These are phyloP conservation scores for Trichoderma asperellum DNA, from an alignment of 2,329 filamentous ascomycete genomes.

Conservation along the genomic window DNA sequence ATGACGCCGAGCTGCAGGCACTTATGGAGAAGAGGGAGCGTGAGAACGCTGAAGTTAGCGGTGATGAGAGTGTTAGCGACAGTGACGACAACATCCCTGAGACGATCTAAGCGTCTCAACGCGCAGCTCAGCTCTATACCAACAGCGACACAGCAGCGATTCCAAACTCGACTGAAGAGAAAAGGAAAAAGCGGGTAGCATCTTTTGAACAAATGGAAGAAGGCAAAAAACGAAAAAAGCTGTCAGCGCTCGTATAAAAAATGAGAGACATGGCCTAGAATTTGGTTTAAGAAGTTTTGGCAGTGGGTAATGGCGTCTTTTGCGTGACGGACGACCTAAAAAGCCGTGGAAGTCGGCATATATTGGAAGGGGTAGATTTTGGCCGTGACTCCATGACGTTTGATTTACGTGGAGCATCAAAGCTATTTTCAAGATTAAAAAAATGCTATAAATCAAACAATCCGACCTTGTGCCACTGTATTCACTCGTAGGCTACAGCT, in stretches of 20 bases:
- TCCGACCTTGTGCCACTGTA: not conserved
- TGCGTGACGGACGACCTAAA: constrained; percentile 22
- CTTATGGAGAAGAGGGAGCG: constrained; percentile 99
- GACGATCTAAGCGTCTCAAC: constrained; percentile 41
- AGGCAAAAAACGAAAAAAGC: constrained; percentile 12
- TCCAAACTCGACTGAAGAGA: constrained; percentile 15
- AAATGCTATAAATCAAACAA: constrained; percentile 12
- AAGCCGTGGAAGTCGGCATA: constrained; percentile 22
- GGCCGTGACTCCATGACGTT: not conserved
- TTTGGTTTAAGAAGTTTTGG: constrained; percentile 26
- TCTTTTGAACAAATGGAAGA: not conserved
- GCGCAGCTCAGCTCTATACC: constrained; percentile 10
- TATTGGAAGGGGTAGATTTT: constrained; percentile 13
- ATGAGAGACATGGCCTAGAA: constrained; percentile 24
- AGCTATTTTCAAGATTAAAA: not conserved
- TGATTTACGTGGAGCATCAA: constrained; percentile 8
- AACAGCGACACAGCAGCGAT: constrained; percentile 13
- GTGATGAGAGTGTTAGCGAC: constrained; percentile 94
- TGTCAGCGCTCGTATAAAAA: constrained; percentile 16
- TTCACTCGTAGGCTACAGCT: not conserved
- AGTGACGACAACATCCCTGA: constrained; percentile 78
- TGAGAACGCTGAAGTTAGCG: constrained; percentile 97
- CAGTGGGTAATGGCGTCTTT: constrained; percentile 24
- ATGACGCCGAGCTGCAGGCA: constrained; percentile 94
- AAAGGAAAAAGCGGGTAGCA: constrained; percentile 15